Base-by-base conservation (phyloP, 371 early-diverging fungal genomes). In the Dichotomocladium elegans region DNA sequence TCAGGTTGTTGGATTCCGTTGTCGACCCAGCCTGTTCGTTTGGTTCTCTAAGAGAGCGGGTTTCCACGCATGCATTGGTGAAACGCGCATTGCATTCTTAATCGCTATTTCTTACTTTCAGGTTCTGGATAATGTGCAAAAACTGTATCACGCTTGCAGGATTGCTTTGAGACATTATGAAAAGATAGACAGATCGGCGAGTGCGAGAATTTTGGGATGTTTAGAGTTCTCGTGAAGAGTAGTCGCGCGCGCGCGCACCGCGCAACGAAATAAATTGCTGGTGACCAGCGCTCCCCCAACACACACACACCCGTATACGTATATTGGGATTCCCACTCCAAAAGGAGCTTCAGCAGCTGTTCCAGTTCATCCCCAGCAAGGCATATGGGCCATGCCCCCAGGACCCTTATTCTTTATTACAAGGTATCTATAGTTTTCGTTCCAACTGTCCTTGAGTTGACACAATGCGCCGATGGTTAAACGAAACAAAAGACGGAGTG, bases 21-120 rank as follows among this genome's bases (percentile, higher is more conserved):
- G 55, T 91, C 81, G 30, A 94, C 40, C 95, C 96, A 96, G 14
- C 96, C 96, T 8, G 95, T 94, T 49, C 96, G 80, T 61, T 93
- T 93, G 9, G 95, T 95, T 59, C 79, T 79, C 89, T 92, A 57
- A 37, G 11, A 44, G 2, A 35, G 26, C 15, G 19, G 46, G 14
- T 47, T 12, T n/a, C 10, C 27, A 45, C 19, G 29, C 41, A n/a
- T n/a, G n/a, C n/a, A n/a, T n/a, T n/a, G n/a, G n/a, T n/a, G n/a
- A n/a, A n/a, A 15, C 4, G 24, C 37, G 21, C 41, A 10, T 17
- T 27, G 14, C 22, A 19, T 17, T 26, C n/a, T 54, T 25, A 19
- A 26, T 11, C 6, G 14, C 24, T 21, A 48, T 6, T 43, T 22
- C 7, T 34, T 77, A 81, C 86, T 76, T 89, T 89, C 15, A 89